These are phyloP conservation scores for Amanita exitialis DNA, from an alignment of 768 basidiomycete genomes.

Conservation along the genomic window DNA sequence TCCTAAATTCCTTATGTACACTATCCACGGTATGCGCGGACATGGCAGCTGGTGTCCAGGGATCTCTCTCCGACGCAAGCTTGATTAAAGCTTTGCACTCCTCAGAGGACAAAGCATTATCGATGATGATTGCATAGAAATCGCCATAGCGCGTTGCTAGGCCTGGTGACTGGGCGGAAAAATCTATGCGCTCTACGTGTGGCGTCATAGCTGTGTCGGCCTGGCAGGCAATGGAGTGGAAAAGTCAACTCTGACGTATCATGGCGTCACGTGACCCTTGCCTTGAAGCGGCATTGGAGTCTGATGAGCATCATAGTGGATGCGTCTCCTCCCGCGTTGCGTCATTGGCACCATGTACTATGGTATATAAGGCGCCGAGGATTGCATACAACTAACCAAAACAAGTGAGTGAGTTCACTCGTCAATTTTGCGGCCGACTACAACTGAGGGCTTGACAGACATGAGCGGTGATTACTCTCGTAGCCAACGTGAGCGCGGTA, in stretches of 20 bases:
- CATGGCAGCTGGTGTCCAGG: slow-evolving; percentile 26
- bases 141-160: slow-evolving; percentile 19
- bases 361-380: neutral
- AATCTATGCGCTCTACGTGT: slow-evolving; percentile 14
- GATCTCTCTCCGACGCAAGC: slow-evolving; percentile 16
- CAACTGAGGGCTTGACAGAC: neutral
- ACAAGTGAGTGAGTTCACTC: neutral
- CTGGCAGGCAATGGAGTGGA: neutral
- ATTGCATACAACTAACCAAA: neutral
- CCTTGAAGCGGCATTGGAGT: too few relatives aligned
- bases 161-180: slow-evolving; percentile 16
- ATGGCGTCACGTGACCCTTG: neutral
- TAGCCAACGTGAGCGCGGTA: neutral
- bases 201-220: slow-evolving; percentile 1
- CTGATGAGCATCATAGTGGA: slow-evolving; percentile 5
- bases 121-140: slow-evolving; percentile 26
- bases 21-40: slow-evolving; percentile 12
- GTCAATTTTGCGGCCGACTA: neutral
- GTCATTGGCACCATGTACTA: neutral
- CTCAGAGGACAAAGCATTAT: slow-evolving; percentile 24
- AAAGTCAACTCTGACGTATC: neutral
- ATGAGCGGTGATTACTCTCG: slow-evolving; percentile 1
- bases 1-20: slow-evolving; percentile 22
- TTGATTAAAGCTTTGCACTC: slow-evolving; percentile 24
- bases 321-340: neutral